Conservation (phyloP, 2,329 filamentous ascomycete genomes). For the Alternaria triticina region DNA sequence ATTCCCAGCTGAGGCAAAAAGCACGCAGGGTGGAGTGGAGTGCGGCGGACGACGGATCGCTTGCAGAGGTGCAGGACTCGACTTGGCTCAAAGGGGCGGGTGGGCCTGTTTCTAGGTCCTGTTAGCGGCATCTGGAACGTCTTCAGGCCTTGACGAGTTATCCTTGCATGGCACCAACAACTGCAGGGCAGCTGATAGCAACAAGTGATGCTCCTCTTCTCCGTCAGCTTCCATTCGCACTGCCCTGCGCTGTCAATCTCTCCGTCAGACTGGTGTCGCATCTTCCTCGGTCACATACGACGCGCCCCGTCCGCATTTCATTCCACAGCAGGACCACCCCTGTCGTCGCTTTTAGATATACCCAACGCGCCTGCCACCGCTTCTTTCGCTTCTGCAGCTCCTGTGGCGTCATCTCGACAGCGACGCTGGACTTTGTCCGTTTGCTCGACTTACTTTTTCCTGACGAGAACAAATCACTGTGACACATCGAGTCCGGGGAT, state of each 20-base stretch:
- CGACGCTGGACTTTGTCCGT: background rate
- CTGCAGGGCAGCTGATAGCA: conserved; percentile 11
- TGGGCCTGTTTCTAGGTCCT: background rate
- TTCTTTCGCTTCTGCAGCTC: background rate
- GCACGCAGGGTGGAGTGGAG: background rate
- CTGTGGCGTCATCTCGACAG: background rate
- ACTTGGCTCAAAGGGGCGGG: background rate
- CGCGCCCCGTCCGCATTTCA: conserved; percentile 15
- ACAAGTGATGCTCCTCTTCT: conserved; percentile 1
- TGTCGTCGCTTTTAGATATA: conserved; percentile 3
- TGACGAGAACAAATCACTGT: conserved; percentile 10
- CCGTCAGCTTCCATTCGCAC: background rate
- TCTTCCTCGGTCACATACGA: conserved; percentile 11
- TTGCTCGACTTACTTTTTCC: conserved; percentile 6
- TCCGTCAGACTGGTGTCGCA: background rate
- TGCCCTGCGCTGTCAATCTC: background rate
- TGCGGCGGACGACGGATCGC: background rate
- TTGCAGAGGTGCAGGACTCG: background rate
- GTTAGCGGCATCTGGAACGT: conserved; percentile 22
- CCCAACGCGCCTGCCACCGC: conserved; percentile 1
- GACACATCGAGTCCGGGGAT: conserved; percentile 6
- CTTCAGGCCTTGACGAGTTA: conserved; percentile 4
- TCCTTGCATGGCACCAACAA: conserved; percentile 10
- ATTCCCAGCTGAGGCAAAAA: background rate
- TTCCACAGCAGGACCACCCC: conserved; percentile 12